A percentile compares a stretch with the other conserved stretches of the same genome.
Conservation (phyloP, 768 basidiomycete genomes). For the Auricularia sp. region DNA sequence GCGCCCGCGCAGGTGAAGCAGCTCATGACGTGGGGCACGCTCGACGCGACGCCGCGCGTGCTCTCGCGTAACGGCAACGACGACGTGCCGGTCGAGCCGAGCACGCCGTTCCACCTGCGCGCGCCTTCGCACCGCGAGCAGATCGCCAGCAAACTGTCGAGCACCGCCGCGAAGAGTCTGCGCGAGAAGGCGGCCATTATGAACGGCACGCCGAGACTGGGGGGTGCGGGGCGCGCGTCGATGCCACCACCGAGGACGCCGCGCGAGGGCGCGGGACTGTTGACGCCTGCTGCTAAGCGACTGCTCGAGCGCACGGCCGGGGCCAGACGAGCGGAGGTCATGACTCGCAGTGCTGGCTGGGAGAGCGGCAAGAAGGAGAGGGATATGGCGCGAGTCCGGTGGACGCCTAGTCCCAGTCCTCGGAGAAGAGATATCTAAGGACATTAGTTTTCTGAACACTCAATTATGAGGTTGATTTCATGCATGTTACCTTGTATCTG, state of each 20-base stretch:
- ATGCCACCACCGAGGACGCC: slow-evolving; percentile 85
- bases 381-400: slow-evolving; percentile 56
- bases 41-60: slow-evolving; percentile 84
- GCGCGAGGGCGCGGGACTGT: slow-evolving; percentile 57
- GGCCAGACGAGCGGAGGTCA: slow-evolving; percentile 53
- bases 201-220: slow-evolving; percentile 31
- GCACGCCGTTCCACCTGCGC: slow-evolving; percentile 69
- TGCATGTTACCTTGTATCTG: no score
- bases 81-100: slow-evolving; percentile 24
- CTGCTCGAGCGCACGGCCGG: slow-evolving; percentile 64
- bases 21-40: slow-evolving; percentile 95
- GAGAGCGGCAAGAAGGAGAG: slow-evolving; percentile 41
- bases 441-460: no score
- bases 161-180: slow-evolving; percentile 70
- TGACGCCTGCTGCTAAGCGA: slow-evolving; percentile 80
- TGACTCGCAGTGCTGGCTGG: slow-evolving; percentile 51
- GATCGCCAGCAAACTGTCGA: slow-evolving; percentile 72
- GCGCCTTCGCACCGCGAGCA: slow-evolving; percentile 71
- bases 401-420: slow-evolving; percentile 63
- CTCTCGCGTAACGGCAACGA: slow-evolving; percentile 41
- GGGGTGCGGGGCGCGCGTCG: slow-evolving; percentile 32
- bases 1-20: slow-evolving; percentile 79
- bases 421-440: not conserved
- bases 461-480: no score
- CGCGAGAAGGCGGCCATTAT: slow-evolving; percentile 64